Evolutionary conservation across 139 green algal genomes (phyloP).

Genomic region (Pseudopediastrum boryanum): DNA sequence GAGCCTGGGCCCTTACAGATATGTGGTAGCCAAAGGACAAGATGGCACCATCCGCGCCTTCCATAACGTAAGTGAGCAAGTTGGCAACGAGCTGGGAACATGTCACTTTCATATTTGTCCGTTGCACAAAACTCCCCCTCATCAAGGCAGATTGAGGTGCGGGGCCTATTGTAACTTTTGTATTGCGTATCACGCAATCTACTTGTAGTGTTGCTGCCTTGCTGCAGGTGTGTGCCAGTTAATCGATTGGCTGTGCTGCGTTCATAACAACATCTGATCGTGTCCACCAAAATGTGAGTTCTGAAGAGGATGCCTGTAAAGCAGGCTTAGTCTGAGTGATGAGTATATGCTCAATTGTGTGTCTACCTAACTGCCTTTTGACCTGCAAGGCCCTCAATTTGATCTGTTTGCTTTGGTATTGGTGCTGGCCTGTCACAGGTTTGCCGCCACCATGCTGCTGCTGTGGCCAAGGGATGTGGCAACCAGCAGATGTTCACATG

Average conservation of each 20-base stretch:
- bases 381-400: neutral
- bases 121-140: neutral
- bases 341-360: neutral
- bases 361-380: neutral
- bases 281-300: neutral
- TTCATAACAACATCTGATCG: neutral
- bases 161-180: neutral
- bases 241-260: neutral
- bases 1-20: constrained; percentile 31
- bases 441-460: constrained; percentile 67
- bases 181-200: neutral
- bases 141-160: neutral
- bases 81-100: neutral
- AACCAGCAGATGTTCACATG: constrained; percentile 47
- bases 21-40: constrained; percentile 36
- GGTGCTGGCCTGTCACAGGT: constrained; percentile 39
- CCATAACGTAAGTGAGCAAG: constrained; percentile 54
- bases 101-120: neutral
- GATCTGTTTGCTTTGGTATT: neutral
- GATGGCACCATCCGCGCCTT: constrained; percentile 54
- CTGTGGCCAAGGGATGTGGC: constrained; percentile 49
- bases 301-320: neutral
- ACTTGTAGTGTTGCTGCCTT: neutral
- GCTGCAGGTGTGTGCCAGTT: neutral
- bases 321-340: neutral